A percentile compares a stretch with the other conserved stretches of the same genome.
Conservation (phyloP, 2,329 filamentous ascomycete genomes). For the Phialocephala subalpina region DNA sequence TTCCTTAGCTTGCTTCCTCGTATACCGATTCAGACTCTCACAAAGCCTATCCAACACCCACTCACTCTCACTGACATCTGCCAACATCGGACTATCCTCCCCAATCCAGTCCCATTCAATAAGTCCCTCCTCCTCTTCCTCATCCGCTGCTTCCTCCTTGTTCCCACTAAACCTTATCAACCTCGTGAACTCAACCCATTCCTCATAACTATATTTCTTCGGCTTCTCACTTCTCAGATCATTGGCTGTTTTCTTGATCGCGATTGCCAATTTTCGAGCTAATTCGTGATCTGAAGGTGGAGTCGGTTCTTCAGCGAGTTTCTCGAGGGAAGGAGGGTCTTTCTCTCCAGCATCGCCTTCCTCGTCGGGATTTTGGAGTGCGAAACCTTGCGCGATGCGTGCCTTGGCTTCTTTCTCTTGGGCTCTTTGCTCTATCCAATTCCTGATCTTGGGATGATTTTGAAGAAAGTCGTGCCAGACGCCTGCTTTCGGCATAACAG, state of each 20-base stretch:
- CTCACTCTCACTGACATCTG: conserved; percentile 67
- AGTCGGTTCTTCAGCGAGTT: conserved; percentile 49
- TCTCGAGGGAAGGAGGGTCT: conserved; percentile 41
- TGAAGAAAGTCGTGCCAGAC: conserved; percentile 60
- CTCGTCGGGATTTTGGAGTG: conserved; percentile 44
- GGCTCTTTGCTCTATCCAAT: conserved; percentile 48
- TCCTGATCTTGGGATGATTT: conserved; percentile 52
- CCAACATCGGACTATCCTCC: conserved; percentile 71
- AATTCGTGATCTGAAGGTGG: conserved; percentile 55
- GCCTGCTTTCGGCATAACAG: conserved; percentile 68
- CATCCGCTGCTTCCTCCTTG: conserved; percentile 44
- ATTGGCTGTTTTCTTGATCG: conserved; percentile 62
- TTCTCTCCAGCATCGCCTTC: conserved; percentile 26
- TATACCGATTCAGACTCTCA: conserved; percentile 62
- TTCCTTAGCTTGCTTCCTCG: conserved; percentile 38
- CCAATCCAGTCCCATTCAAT: conserved; percentile 79
- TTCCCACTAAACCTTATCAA: conserved; percentile 64
- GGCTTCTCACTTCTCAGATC: conserved; percentile 56
- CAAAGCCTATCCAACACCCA: conserved; percentile 72
- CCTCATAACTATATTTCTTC: conserved; percentile 69
- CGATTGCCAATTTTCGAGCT: conserved; percentile 60
- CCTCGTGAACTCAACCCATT: conserved; percentile 72
- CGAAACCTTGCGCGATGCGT: conserved; percentile 48
- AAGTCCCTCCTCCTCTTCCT: conserved; percentile 64
- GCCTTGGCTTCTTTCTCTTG: conserved; percentile 50